Percentiles rank a stretch among this genome's conserved stretches.
phyloP scores from a whole-genome alignment of 78 protist genomes.

The Guillardia theta region DNA sequence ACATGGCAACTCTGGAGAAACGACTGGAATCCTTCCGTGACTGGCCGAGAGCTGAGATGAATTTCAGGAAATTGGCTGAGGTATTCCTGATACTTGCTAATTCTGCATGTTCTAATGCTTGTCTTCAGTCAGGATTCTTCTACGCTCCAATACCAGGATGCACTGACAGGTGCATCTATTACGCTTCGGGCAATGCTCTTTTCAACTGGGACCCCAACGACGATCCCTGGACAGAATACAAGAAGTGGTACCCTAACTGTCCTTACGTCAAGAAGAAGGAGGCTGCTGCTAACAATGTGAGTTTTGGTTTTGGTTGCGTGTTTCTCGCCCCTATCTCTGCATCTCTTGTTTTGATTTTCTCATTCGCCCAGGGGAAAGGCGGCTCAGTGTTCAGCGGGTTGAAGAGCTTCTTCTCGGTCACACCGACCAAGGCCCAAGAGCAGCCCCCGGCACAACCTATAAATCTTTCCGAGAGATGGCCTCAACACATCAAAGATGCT shows the following conservation, averaged over 20 bases:
- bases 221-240: conserved; percentile 4
- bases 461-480: neutral
- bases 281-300: neutral
- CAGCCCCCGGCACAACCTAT: too few relatives aligned
- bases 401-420: neutral
- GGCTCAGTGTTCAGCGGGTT: too few relatives aligned
- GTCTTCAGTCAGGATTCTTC: neutral
- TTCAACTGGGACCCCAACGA: conserved; percentile 30
- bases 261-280: neutral
- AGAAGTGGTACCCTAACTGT: conserved; percentile 14
- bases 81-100: neutral
- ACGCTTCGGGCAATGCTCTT: neutral
- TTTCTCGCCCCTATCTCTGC: too few relatives aligned
- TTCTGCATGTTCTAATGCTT: neutral
- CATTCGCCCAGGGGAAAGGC: too few relatives aligned
- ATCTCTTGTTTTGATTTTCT: too few relatives aligned
- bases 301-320: neutral
- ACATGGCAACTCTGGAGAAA: neutral
- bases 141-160: neutral
- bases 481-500: neutral
- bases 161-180: neutral
- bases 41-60: conserved; percentile 12
- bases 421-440: too few relatives aligned
- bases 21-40: neutral
- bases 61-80: neutral